These are phyloP conservation scores for Aulographum hederae DNA, from an alignment of 2,329 filamentous ascomycete genomes.

Conservation along the genomic window DNA sequence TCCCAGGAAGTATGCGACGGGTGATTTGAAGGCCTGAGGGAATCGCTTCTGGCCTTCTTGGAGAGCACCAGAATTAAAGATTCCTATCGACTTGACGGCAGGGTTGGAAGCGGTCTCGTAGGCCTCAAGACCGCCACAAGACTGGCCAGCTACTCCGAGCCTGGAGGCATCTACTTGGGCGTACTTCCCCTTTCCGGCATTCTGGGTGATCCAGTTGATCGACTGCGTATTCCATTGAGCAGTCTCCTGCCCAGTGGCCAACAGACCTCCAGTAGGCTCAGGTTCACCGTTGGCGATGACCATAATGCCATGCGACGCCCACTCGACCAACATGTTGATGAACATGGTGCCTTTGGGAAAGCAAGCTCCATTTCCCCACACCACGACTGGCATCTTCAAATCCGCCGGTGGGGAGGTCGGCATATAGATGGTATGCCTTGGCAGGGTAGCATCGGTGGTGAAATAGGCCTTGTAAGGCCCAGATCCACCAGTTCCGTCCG, in stretches of 20 bases:
- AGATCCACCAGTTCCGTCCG: no score
- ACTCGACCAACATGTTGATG: slow-evolving; percentile 1
- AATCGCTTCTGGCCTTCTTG: not conserved
- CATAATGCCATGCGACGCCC: slow-evolving; percentile 3
- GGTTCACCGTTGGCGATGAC: slow-evolving; percentile 4
- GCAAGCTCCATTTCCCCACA: slow-evolving; percentile 4
- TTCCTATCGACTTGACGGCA: not conserved
- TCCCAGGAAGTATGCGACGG: not conserved
- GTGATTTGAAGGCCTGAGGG: not conserved
- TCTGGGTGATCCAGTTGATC: slow-evolving; percentile 2
- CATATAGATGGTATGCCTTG: not conserved
- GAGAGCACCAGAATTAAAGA: not conserved
- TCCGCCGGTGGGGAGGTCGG: not conserved
- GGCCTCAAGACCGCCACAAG: slow-evolving; percentile 1
- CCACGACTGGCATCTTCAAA: slow-evolving; percentile 1
- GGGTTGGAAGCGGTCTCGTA: not conserved
- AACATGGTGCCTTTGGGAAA: slow-evolving; percentile 3
- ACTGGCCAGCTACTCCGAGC: not conserved
- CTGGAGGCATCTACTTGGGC: not conserved
- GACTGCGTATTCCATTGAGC: slow-evolving; percentile 1
- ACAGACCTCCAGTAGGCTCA: slow-evolving; percentile 1
- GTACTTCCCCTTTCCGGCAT: slow-evolving; percentile 3
- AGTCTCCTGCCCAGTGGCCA: not conserved
- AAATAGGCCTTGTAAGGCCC: not conserved
- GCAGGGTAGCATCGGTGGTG: not conserved